Base-by-base conservation (phyloP, 805 yeast genomes). In the Zygosaccharomyces pseudorouxii region DNA sequence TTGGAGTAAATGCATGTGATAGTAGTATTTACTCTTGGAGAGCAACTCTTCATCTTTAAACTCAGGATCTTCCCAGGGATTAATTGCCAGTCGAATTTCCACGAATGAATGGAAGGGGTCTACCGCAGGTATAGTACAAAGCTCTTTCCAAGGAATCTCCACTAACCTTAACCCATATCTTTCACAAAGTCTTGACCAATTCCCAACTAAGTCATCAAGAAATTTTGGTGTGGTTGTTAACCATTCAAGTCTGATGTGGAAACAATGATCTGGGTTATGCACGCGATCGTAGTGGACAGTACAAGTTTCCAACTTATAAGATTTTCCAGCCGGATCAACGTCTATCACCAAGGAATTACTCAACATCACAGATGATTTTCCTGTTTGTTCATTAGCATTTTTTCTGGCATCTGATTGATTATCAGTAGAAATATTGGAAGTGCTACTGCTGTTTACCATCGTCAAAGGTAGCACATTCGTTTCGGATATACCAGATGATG, bases 181-280 rank as follows among this genome's bases (percentile, higher is more conserved):
- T 50, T 89, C 96, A 57, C 96, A 88, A 42, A 84, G 72, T 48
- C 96, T 76, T 0, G 89, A 79, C 87, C 97, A 85, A 42, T 80
- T 76, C 38, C 75, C 80, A 38, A 89, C 74, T 10, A 86, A 72
- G 55, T 89, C 95, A 50, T 89, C 97, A 43, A 88, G 80, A 28
- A 87, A 70, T 61, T 86, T 86, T 2, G 95, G 85, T 0, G 98
- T 89, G 0, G 96, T 82, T 51, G 86, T 88, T 28, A 92, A 70
- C 99, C 99, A 93, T 63, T 93, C 97, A 11, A 92, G 65, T 41
- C 96, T 73, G 28, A 93, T 77, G 60, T 92, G 98, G 70, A 83
- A 93, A 62, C 97, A 90, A 59, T 90, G 96, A 55, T 86, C 92
- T 0, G 97, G 97, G 61, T 90, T 92, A 64, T 89, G 97, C 3